A percentile compares a stretch with the other conserved stretches of the same genome.
Conservation (phyloP, 768 basidiomycete genomes). For the Podaxis sp. region DNA sequence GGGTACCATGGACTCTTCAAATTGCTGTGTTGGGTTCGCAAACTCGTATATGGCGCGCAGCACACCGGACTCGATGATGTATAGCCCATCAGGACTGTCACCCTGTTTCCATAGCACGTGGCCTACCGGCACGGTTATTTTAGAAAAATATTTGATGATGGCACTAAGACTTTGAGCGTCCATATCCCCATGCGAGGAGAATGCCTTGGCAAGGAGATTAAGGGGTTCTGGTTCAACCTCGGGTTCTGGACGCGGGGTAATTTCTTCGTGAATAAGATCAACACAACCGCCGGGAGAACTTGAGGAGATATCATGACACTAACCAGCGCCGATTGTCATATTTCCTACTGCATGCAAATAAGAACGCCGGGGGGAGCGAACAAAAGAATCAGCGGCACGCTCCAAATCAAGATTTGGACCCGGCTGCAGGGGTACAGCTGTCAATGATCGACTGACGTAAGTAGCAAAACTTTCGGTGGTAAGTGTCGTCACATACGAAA, state of each 20-base stretch:
- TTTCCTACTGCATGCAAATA: constrained; percentile 74
- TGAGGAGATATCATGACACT: constrained; percentile 11
- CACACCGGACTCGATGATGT: constrained; percentile 86
- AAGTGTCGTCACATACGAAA: constrained; percentile 36
- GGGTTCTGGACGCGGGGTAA: constrained; percentile 27
- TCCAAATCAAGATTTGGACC: constrained; percentile 48
- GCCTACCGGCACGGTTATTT: constrained; percentile 54
- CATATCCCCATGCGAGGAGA: constrained; percentile 68
- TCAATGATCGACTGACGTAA: constrained; percentile 12
- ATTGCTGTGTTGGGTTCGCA: constrained; percentile 59
- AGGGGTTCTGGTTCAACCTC: constrained; percentile 57
- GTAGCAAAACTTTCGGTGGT: neutral
- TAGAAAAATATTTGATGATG: constrained; percentile 72
- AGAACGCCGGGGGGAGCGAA: constrained; percentile 64
- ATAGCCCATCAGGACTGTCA: constrained; percentile 80
- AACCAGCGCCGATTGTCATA: constrained; percentile 65
- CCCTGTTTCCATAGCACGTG: constrained; percentile 72
- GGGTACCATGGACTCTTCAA: constrained; percentile 92
- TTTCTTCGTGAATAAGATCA: constrained; percentile 22
- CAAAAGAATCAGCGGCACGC: constrained; percentile 42
- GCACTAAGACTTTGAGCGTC: constrained; percentile 58
- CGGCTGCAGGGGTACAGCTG: constrained; percentile 61
- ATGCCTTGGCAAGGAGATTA: constrained; percentile 74
- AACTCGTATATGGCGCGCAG: constrained; percentile 83
- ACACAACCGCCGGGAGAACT: neutral